Evolutionary conservation across 805 yeast genomes (phyloP), one percentile per base, ranked within the genome.

Genomic region (Tetrapisispora iriomotensis): DNA sequence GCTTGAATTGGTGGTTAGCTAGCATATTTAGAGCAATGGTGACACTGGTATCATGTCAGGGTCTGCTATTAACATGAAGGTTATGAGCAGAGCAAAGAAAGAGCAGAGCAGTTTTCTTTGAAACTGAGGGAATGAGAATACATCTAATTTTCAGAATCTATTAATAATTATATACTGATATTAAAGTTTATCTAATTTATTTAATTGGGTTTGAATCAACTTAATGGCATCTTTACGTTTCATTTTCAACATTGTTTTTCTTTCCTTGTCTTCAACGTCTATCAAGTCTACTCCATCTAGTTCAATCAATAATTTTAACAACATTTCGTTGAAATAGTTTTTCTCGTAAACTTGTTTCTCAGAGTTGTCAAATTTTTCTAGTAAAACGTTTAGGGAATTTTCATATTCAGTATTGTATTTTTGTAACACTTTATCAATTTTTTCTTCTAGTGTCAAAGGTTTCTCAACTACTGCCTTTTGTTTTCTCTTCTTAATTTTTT

Each of bases 261-360:
- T 38, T 35, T 72, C 72, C 22, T 67, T 67, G 8, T 64, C 65
- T 10, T 20, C 17, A 4, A 58, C 24, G 17, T 45, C 56, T 4
- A 50, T 40, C 12, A 64, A 48, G 44, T 79, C 82, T 26, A 83
- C 66, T 3, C 73, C 77, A 50, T 83, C 94, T 39, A 83, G 63
- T 44, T 70, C 74, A 68, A 82, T 69, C 47, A 82, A 58, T 45
- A 79, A 68, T 53, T 81, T 80, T 56, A 82, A 64, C 31, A 82
- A 60, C 68, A 72, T 71, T 56, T 82, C 94, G 49, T 77, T 80
- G 55, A 67, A 76, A 54, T 68, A 82, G 38, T 72, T 70, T 48
- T 66, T 70, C 51, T 72, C 71, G 55, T 75, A 79, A 8, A 45
- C 46, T 14, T 50, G 41, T 30, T 58, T 50, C 20, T 53, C 46